Evolutionary conservation across 2,329 filamentous ascomycete species (phyloP), one percentile per base, ranked within the genome.

Genomic region (Arachnomyces sp.): DNA sequence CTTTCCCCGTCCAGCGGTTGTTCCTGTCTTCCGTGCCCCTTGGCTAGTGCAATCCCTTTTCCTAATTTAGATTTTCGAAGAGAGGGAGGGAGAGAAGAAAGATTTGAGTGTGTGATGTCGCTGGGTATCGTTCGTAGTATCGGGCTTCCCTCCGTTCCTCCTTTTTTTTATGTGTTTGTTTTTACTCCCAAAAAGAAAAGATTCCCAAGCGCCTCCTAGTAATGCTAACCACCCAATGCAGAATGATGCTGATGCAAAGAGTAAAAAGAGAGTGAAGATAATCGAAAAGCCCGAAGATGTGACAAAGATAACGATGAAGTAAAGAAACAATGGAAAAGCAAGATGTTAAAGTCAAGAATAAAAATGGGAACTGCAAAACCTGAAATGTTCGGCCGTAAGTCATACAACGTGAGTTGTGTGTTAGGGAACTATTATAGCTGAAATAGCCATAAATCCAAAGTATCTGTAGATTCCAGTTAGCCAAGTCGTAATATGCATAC

Each of bases 361-460:
- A 31, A 29, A 28, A 29, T 38, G 14, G 13, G 29, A 39, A n/a
- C n/a, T n/a, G n/a, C n/a, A n/a, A n/a, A 33, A 15, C 13, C 16
- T 14, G 21, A 39, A 21, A 13, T 3, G 13, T 39, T 39, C 18
- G 12, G n/a, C 21, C 21, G 21, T 25, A 25, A 25, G 21, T 25
- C 21, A 25, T 12, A 18, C 29, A 17, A 12, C 36, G 14, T 25
- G 4, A 16, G 30, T 12, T 15, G 16, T 15, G 17, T 6, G 9
- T 53, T 48, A 64, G 28, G 56, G 56, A 40, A 65, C 60, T 38
- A 63, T 59, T 47, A 65, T 55, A 14, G 62, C 62, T 12, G 61
- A 56, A 3, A 58, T 35, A 30, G 56, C 49, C 62, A 65, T 65
- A 35, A 63, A 64, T 3, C 57, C 58, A 32, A 65, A 64, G 42